A percentile compares a stretch with the other conserved stretches of the same genome.
These are phyloP conservation scores for Brachypodium distachyon DNA, from an alignment of 202 grass and related monocot genomes.

Conservation along the genomic window DNA sequence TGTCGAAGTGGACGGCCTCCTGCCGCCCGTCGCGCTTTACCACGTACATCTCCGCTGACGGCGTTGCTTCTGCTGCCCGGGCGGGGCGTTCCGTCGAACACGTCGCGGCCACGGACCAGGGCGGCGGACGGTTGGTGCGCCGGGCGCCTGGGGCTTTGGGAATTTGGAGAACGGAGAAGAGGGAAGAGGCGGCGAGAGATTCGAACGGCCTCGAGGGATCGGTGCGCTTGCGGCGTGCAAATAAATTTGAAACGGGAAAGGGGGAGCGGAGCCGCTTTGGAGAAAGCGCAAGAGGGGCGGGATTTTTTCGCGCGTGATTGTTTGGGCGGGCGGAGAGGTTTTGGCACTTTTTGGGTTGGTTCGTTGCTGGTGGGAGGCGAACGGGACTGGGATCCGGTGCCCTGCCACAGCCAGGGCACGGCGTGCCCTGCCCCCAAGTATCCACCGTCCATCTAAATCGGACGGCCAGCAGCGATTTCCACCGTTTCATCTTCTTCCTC, in stretches of 20 bases:
- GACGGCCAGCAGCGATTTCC: no score
- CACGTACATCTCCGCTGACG: conserved; percentile 60
- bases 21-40: conserved; percentile 86
- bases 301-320: conserved; percentile 11
- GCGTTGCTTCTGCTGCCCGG: background rate
- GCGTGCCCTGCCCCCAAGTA: no score
- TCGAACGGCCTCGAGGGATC: background rate
- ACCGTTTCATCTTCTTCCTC: no score
- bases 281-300: conserved; percentile 6
- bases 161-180: background rate
- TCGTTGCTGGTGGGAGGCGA: background rate
- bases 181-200: background rate
- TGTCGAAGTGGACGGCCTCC: conserved; percentile 92
- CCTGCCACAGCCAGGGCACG: no score
- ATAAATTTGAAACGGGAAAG: background rate
- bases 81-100: background rate
- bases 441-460: no score
- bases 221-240: background rate
- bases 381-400: no score
- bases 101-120: background rate
- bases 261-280: background rate
- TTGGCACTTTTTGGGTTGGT: background rate
- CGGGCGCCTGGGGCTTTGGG: background rate
- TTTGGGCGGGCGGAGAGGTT: no score
- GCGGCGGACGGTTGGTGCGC: background rate